phyloP scores from a whole-genome alignment of 176 grass and related monocot genomes.

The Phyllostachys edulis region DNA sequence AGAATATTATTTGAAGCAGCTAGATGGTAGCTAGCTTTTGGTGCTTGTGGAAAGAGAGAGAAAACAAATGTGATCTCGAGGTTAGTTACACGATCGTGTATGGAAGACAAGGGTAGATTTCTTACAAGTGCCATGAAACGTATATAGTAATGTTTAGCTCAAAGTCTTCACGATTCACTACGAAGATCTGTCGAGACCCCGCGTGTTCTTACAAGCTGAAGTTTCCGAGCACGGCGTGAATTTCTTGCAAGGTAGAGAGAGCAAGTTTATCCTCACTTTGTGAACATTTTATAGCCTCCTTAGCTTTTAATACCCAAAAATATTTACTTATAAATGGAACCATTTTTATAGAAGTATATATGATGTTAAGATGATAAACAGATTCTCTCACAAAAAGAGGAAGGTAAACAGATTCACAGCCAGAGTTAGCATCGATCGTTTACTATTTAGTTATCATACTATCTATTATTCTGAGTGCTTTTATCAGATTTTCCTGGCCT shows the following conservation, averaged over 20 bases:
- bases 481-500: too few relatives aligned
- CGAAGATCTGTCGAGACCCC: too few relatives aligned
- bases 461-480: too few relatives aligned
- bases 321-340: not conserved
- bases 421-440: too few relatives aligned
- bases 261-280: not conserved
- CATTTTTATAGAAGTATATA: not conserved
- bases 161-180: not conserved
- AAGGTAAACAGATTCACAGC: too few relatives aligned
- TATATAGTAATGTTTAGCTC: not conserved
- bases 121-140: not conserved
- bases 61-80: not conserved
- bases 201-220: too few relatives aligned
- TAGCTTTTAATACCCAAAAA: not conserved
- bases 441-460: too few relatives aligned
- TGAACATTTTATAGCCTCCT: not conserved
- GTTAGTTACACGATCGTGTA: not conserved
- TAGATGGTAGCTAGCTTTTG: conserved; percentile 9
- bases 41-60: not conserved
- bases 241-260: not conserved
- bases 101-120: not conserved
- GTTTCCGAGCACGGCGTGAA: too few relatives aligned
- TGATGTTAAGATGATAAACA: not conserved
- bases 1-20: conserved; percentile 10
- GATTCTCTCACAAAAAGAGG: too few relatives aligned